Percentiles rank a stretch among this genome's conserved stretches.
These are phyloP conservation scores for Podaxis sp. DNA, from an alignment of 768 basidiomycete species.

Conservation along the genomic window DNA sequence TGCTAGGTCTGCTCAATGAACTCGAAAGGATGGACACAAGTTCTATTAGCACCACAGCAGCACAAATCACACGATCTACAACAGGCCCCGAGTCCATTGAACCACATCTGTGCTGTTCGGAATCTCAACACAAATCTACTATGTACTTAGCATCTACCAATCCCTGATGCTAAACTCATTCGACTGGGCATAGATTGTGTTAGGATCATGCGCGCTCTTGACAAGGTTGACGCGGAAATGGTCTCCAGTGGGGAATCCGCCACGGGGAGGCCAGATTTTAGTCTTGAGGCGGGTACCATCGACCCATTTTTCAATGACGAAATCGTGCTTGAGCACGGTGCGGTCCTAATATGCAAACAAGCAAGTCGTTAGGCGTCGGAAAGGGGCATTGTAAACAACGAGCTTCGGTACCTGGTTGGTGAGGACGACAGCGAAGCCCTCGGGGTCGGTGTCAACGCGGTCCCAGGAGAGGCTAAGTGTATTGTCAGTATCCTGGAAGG, in stretches of 20 bases:
- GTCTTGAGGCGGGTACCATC: slow-evolving; percentile 2
- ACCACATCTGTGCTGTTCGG: too few species aligned
- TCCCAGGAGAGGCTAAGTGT: background rate
- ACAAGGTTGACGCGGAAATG: slow-evolving; percentile 15
- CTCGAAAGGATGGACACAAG: too few species aligned
- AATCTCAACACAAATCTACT: too few species aligned
- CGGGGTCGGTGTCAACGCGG: slow-evolving; percentile 9
- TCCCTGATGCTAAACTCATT: slow-evolving; percentile 3
- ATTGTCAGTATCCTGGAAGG: background rate
- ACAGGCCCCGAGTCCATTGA: too few species aligned
- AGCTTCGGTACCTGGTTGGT: slow-evolving; percentile 9
- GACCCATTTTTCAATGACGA: background rate
- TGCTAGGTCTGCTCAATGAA: too few species aligned
- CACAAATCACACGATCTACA: too few species aligned
- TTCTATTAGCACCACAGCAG: too few species aligned
- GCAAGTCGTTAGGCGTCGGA: background rate
- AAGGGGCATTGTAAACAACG: background rate
- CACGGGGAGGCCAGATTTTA: background rate
- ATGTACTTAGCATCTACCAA: background rate
- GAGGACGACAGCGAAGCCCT: slow-evolving; percentile 7
- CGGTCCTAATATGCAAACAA: slow-evolving; percentile 4
- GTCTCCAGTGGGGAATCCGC: slow-evolving; percentile 7
- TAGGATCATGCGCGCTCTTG: background rate
- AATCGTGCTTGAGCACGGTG: background rate
- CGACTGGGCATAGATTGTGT: slow-evolving; percentile 15